A percentile compares a stretch with the other conserved stretches of the same genome.
phyloP scores from a whole-genome alignment of 495 filamentous ascomycete species.

The Podospora pseudocomata region DNA sequence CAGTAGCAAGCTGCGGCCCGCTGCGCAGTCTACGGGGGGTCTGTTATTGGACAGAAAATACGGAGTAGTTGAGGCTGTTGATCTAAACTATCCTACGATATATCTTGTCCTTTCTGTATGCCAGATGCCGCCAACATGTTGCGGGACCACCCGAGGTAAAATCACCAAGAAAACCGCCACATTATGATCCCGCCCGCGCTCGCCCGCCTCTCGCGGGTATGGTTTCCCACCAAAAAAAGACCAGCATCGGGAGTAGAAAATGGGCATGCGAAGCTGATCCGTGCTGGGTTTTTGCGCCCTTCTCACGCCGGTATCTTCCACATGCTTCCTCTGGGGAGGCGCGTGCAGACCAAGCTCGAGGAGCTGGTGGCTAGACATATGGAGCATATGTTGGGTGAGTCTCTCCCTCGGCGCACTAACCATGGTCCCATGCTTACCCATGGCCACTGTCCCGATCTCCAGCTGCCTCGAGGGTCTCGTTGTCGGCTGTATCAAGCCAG shows the following conservation, averaged over 20 bases:
- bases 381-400: conserved; percentile 62
- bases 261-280: conserved; percentile 68
- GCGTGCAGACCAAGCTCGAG: conserved; percentile 88
- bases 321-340: conserved; percentile 80
- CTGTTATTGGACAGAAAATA: not conserved
- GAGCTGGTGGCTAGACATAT: conserved; percentile 84
- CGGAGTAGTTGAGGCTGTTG: too few relatives aligned
- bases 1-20: not conserved
- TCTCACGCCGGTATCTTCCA: conserved; percentile 91
- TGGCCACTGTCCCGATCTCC: not conserved
- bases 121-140: not conserved
- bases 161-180: not conserved
- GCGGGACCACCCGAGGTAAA: not conserved
- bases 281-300: conserved; percentile 80
- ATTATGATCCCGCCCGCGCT: conserved; percentile 24
- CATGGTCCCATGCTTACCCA: not conserved
- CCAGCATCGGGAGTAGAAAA: conserved; percentile 52
- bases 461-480: conserved; percentile 83
- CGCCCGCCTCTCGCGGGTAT: conserved; percentile 64
- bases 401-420: not conserved
- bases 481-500: conserved; percentile 85
- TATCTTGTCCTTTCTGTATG: not conserved
- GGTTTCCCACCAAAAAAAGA: conserved; percentile 75
- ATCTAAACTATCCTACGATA: not conserved
- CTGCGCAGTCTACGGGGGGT: not conserved